Evolutionary conservation across 2,329 filamentous ascomycete genomes (phyloP).

Genomic region (Furcasterigmium furcatum): DNA sequence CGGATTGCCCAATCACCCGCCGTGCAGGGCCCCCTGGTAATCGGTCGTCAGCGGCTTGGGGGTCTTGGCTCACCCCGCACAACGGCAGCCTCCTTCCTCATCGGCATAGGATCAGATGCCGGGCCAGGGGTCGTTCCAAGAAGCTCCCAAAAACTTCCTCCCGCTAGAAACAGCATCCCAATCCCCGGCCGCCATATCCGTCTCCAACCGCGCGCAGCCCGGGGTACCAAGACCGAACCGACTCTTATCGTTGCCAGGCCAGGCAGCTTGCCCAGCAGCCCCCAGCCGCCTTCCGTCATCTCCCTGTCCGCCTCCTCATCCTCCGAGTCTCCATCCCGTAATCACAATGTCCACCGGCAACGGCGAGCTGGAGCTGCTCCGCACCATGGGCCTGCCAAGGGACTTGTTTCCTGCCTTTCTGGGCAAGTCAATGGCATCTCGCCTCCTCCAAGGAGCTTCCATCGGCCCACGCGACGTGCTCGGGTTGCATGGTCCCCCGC

Average conservation of each 20-base stretch:
- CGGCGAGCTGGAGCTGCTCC: not conserved
- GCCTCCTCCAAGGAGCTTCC: not conserved
- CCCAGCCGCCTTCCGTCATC: not conserved
- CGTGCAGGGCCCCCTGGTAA: too few relatives aligned
- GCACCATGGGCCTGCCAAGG: slow-evolving; percentile 1
- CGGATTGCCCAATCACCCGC: not conserved
- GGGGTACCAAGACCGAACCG: not conserved
- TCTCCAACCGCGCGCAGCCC: not conserved
- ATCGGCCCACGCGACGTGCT: not conserved
- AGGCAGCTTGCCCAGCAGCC: not conserved
- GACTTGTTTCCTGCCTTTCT: slow-evolving; percentile 1
- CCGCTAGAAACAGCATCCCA: not conserved
- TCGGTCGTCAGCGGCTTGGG: not conserved
- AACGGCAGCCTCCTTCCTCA: not conserved
- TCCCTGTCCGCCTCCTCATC: not conserved
- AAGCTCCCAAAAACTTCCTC: not conserved
- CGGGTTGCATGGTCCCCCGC: not conserved
- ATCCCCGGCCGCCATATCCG: not conserved
- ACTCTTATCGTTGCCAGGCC: not conserved
- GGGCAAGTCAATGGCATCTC: not conserved
- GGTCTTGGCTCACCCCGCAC: not conserved
- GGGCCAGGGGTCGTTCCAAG: not conserved
- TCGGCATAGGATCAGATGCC: not conserved
- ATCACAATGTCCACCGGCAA: not conserved
- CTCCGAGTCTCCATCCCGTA: not conserved